Evolutionary conservation across 129 eudicot species (phyloP).

Genomic region (Sambucus nigra): DNA sequence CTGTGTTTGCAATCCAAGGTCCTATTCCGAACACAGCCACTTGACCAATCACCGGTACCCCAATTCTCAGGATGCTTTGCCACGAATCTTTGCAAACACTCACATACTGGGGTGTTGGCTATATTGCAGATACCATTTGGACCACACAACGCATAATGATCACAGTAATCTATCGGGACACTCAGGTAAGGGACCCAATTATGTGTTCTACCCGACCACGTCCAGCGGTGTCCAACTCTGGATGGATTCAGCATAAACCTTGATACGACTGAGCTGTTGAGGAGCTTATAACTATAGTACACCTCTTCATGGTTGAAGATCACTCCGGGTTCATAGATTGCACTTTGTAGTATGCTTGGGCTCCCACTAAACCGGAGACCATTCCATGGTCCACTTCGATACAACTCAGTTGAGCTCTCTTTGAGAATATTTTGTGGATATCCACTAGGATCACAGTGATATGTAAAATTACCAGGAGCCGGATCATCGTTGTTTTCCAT

Average conservation of each 20-base stretch:
- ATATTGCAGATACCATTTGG: constrained; percentile 39
- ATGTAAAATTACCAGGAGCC: constrained; percentile 18
- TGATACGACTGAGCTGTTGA: constrained; percentile 14
- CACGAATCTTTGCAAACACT: constrained; percentile 36
- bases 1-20: constrained; percentile 22
- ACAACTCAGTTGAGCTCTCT: not conserved
- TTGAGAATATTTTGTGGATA: constrained; percentile 3
- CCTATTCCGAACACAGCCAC: constrained; percentile 37
- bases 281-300: constrained; percentile 18
- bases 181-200: constrained; percentile 18
- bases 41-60: constrained; percentile 35
- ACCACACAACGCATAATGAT: constrained; percentile 38
- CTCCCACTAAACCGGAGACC: constrained; percentile 15
- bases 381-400: constrained; percentile 23
- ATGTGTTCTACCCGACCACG: constrained; percentile 20
- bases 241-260: constrained; percentile 17
- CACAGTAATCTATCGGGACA: constrained; percentile 23
- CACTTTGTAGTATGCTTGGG: constrained; percentile 12
- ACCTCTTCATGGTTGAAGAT: constrained; percentile 16
- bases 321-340: constrained; percentile 17
- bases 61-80: constrained; percentile 31
- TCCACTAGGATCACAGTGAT: constrained; percentile 1
- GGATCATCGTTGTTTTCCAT: constrained; percentile 31
- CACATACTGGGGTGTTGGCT: constrained; percentile 25
- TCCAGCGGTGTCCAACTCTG: constrained; percentile 15